A percentile compares a stretch with the other conserved stretches of the same genome.
phyloP scores from a whole-genome alignment of 2,329 filamentous ascomycete genomes.

The Bisporella sp. region DNA sequence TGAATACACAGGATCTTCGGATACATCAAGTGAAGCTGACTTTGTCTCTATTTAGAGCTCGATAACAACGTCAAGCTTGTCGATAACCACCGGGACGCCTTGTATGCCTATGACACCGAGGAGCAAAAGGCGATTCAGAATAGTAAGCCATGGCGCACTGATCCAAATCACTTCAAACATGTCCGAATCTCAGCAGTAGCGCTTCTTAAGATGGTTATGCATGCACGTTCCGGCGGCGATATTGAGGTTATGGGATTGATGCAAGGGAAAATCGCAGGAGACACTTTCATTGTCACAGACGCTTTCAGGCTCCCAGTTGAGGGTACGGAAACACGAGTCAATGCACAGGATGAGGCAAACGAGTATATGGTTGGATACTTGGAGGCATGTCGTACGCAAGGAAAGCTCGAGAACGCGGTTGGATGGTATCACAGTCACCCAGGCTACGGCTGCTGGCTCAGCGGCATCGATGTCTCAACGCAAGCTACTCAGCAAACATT shows the following conservation, averaged over 20 bases:
- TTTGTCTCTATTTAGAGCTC: slow-evolving; percentile 55
- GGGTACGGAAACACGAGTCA: slow-evolving; percentile 96
- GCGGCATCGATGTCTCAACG: slow-evolving; percentile 89
- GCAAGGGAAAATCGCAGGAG: slow-evolving; percentile 84
- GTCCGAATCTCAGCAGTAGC: slow-evolving; percentile 92
- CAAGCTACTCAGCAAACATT: slow-evolving; percentile 79
- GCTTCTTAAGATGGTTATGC: slow-evolving; percentile 98
- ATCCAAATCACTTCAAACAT: slow-evolving; percentile 84
- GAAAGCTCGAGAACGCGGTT: slow-evolving; percentile 80
- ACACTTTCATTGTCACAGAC: slow-evolving; percentile 87
- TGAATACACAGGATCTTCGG: background rate
- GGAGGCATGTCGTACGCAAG: slow-evolving; percentile 67
- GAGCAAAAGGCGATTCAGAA: slow-evolving; percentile 60
- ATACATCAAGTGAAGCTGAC: slow-evolving; percentile 12
- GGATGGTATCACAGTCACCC: slow-evolving; percentile 99
- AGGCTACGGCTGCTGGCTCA: slow-evolving; percentile 96
- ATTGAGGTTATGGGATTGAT: slow-evolving; percentile 98
- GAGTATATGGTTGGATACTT: slow-evolving; percentile 94
- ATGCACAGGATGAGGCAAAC: slow-evolving; percentile 91
- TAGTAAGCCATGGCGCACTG: slow-evolving; percentile 65
- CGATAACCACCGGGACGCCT: slow-evolving; percentile 80
- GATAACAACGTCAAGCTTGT: slow-evolving; percentile 81
- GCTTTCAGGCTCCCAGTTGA: slow-evolving; percentile 92
- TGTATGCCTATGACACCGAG: slow-evolving; percentile 73
- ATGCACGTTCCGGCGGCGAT: slow-evolving; percentile 86